Percentiles rank a stretch among this genome's conserved stretches.
These are phyloP conservation scores for Delonix regia DNA, from an alignment of 306 rosid species.

Conservation along the genomic window DNA sequence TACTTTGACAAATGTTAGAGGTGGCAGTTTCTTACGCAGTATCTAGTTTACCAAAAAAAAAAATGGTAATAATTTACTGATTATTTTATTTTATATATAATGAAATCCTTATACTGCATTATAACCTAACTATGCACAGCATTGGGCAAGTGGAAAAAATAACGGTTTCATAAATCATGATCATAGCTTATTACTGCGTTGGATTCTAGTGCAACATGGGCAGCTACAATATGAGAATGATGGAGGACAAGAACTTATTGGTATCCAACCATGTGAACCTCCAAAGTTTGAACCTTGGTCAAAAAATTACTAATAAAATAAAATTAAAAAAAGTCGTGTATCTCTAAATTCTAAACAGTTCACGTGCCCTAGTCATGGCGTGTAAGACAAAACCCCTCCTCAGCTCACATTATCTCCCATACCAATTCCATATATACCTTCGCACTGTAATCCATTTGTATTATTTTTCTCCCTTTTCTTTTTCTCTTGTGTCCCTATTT, in stretches of 20 bases:
- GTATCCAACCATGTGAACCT: slow-evolving; percentile 39
- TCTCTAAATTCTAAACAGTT: slow-evolving; percentile 11
- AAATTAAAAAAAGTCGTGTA: background rate
- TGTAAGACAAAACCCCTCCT: background rate
- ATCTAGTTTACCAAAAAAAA: background rate
- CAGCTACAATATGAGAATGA: slow-evolving; percentile 16
- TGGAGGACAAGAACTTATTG: slow-evolving; percentile 31
- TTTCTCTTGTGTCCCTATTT: background rate
- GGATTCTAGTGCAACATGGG: background rate
- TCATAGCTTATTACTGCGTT: background rate
- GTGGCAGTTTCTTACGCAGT: too few species aligned
- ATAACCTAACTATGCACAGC: background rate
- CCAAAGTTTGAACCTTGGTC: slow-evolving; percentile 19
- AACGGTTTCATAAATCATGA: background rate
- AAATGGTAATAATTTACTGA: background rate
- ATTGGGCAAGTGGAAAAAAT: background rate
- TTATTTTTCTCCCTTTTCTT: background rate
- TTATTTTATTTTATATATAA: background rate
- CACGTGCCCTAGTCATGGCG: slow-evolving; percentile 13
- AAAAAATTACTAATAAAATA: slow-evolving; percentile 13
- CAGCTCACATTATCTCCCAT: background rate
- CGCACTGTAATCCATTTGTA: slow-evolving; percentile 42
- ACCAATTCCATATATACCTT: background rate
- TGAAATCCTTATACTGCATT: background rate
- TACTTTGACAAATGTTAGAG: background rate